phyloP scores from a whole-genome alignment of 768 basidiomycete genomes.

The Kondoa subrosea region DNA sequence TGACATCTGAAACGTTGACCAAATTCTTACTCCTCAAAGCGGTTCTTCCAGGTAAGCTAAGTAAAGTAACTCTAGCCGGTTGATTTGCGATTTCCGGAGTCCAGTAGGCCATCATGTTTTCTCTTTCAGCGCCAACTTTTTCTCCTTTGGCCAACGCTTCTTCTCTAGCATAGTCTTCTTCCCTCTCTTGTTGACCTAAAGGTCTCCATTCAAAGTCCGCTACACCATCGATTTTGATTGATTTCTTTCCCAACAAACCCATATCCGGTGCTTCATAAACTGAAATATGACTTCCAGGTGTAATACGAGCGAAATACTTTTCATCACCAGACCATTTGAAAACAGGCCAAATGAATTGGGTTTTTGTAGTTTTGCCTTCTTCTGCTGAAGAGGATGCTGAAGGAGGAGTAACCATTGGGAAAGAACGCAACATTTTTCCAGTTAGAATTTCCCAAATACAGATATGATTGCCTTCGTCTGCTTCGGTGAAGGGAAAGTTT shows the following conservation, averaged over 20 bases:
- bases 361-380: conserved; percentile 6
- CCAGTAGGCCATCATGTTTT: conserved; percentile 95
- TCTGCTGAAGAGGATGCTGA: conserved; percentile 35
- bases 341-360: conserved; percentile 52
- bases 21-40: conserved; percentile 86
- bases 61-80: conserved; percentile 86
- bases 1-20: conserved; percentile 90
- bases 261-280: conserved; percentile 89
- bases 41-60: conserved; percentile 67
- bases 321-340: conserved; percentile 97
- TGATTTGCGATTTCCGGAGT: conserved; percentile 91
- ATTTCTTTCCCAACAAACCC: conserved; percentile 88
- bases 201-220: conserved; percentile 99
- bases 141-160: conserved; percentile 6
- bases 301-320: conserved; percentile 75
- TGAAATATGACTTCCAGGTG: conserved; percentile 81
- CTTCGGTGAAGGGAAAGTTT: conserved; percentile 51
- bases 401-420: conserved; percentile 43
- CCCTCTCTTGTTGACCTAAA: conserved; percentile 67
- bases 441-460: conserved; percentile 99
- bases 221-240: conserved; percentile 90
- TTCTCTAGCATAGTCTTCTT: conserved; percentile 37
- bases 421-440: conserved; percentile 77
- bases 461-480: conserved; percentile 90
- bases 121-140: conserved; percentile 34